These are phyloP conservation scores for Tetrahymena borealis DNA, from an alignment of 73 alveolate genomes.

Conservation along the genomic window DNA sequence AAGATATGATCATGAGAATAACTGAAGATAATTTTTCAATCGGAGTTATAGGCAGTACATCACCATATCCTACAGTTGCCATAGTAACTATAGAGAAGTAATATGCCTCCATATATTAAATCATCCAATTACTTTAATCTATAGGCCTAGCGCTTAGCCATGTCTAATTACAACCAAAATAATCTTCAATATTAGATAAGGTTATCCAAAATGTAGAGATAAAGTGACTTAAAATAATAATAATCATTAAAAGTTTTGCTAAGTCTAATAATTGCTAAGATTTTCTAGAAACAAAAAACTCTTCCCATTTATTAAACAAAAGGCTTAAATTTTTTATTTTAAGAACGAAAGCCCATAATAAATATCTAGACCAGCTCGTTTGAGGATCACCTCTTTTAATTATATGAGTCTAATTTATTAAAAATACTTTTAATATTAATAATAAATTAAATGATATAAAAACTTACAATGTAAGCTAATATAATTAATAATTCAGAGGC, in stretches of 20 bases:
- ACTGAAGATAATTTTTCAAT: slow-evolving; percentile 12
- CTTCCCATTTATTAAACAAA: background rate
- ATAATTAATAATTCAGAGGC: background rate
- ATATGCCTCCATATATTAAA: slow-evolving; percentile 28
- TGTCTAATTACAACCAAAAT: background rate
- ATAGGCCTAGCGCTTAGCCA: background rate
- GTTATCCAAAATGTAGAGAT: background rate
- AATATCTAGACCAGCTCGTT: background rate
- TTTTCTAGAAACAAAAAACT: background rate
- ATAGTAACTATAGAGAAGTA: slow-evolving; percentile 34
- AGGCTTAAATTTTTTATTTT: background rate
- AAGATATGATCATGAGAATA: slow-evolving; percentile 14
- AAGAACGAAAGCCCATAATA: background rate
- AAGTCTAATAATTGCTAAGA: background rate
- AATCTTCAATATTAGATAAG: background rate
- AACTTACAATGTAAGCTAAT: background rate
- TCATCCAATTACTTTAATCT: background rate
- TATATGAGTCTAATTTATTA: background rate
- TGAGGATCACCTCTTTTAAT: background rate
- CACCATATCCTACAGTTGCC: slow-evolving; percentile 40
- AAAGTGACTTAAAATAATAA: background rate
- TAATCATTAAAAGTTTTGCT: background rate
- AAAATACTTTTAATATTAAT: background rate
- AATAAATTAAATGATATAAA: background rate
- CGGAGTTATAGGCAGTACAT: slow-evolving; percentile 22